Evolutionary conservation across 495 filamentous ascomycete species (phyloP), one percentile per base, ranked within the genome.

Genomic region (Trichoderma orchidacearum): DNA sequence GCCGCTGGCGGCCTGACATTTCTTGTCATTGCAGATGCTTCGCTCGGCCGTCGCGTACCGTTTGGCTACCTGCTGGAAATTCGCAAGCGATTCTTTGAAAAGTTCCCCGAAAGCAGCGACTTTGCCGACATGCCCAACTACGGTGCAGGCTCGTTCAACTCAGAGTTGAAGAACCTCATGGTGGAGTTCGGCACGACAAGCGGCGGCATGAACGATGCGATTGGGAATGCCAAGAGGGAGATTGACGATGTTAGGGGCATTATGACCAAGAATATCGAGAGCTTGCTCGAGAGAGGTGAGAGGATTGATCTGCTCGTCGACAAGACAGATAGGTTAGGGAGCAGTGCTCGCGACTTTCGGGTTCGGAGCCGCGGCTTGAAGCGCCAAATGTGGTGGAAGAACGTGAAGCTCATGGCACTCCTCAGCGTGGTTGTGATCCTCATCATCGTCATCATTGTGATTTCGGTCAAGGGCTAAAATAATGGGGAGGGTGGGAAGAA

Each of bases 351-450:
- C 65, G 91, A 96, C 72, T 96, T 96, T 66, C 70, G 90, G 53
- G 80, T 95, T n/a, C 73, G 90, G 59, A 90, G 85, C 64, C 75
- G 87, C 27, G 88, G 88, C 0, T 67, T 99, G 68, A 86, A 92
- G 74, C 76, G 93, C 68, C 75, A 82, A 64, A 97, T 97, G 94
- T 99, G 93, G 93, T 99, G 92, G 91, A 98, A 98, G 85, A 98
- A 98, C 73, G 79, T 92, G 18, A 93, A 94, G 71, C 61, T 90
- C 65, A 96, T 97, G 90, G 82, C 82, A 32, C 67, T 99, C 63
- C 69, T 99, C 62, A 81, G 76, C 2, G 62, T 96, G 51, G 93
- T 97, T 38, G 68, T 94, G 32, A 69, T 90, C 13, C 86, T 99
- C 70, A 80, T 99, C 72, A 62, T 97, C 30, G 60, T 72, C 48